Evolutionary conservation across 371 early-diverging fungal species (phyloP).

Genomic region (Rhizopus delemar): DNA sequence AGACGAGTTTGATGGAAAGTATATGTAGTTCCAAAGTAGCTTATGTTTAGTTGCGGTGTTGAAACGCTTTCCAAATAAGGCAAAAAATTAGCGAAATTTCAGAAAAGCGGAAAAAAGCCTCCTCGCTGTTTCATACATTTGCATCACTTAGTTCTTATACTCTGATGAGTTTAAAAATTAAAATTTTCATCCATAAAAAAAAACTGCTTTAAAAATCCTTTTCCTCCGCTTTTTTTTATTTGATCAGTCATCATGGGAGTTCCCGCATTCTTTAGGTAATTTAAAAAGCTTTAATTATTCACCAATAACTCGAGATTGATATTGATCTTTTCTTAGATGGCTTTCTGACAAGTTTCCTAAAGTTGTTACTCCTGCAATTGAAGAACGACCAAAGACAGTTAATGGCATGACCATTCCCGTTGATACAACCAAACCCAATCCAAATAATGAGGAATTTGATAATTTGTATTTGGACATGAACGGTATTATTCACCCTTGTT

Average conservation of each 20-base stretch:
- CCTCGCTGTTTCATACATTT: no score
- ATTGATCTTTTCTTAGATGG: constrained; percentile 67
- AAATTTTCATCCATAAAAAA: neutral
- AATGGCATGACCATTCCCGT: constrained; percentile 80
- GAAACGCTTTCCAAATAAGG: no score
- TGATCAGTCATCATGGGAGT: constrained; percentile 67
- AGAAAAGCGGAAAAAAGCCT: no score
- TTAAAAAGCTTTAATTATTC: no score
- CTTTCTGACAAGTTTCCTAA: constrained; percentile 94
- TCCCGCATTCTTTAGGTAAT: constrained; percentile 76
- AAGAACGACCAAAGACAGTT: constrained; percentile 70
- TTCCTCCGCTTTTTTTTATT: constrained; percentile 4
- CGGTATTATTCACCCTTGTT: constrained; percentile 99
- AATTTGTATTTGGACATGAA: constrained; percentile 99
- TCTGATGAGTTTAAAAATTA: no score
- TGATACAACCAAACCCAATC: constrained; percentile 89
- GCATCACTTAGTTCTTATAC: no score
- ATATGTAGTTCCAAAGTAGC: no score
- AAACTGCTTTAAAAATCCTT: neutral
- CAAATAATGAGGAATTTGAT: constrained; percentile 93
- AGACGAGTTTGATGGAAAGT: no score
- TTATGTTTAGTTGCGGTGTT: no score
- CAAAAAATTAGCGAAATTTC: no score
- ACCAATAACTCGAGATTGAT: neutral
- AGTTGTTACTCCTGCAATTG: constrained; percentile 76